phyloP scores from a whole-genome alignment of 805 yeast species.

The Scheffersomyces amazonensis region DNA sequence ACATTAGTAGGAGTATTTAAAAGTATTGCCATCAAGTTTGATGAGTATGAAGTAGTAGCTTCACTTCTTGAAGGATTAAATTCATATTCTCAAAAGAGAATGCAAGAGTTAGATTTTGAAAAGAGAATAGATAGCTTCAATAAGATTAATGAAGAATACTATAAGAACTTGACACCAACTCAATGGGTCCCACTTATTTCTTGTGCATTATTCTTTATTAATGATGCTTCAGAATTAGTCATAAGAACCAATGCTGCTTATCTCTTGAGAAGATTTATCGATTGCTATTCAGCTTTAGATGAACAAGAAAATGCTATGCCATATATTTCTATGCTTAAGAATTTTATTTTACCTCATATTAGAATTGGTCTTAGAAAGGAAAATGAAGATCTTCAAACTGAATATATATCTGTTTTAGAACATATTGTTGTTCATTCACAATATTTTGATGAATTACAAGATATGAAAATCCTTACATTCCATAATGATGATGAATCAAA shows the following conservation, averaged over 20 bases:
- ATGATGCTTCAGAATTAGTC: conserved; percentile 76
- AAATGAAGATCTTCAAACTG: conserved; percentile 63
- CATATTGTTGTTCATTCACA: conserved; percentile 53
- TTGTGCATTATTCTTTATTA: conserved; percentile 65
- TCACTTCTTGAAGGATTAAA: conserved; percentile 63
- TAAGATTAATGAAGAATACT: conserved; percentile 55
- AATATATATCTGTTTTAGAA: conserved; percentile 63
- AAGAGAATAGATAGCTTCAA: conserved; percentile 68
- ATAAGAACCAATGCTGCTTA: conserved; percentile 75
- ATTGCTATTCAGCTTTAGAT: conserved; percentile 38
- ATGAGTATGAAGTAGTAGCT: conserved; percentile 42
- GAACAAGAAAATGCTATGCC: conserved; percentile 20
- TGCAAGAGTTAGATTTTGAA: conserved; percentile 79
- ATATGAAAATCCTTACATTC: conserved; percentile 61
- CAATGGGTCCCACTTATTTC: conserved; percentile 84
- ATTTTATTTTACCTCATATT: conserved; percentile 60
- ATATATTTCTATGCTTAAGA: conserved; percentile 44
- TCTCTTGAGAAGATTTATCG: conserved; percentile 62
- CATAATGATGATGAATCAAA: conserved; percentile 78
- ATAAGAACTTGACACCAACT: conserved; percentile 35
- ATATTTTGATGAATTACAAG: conserved; percentile 51
- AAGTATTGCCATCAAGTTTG: conserved; percentile 55
- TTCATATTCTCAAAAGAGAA: conserved; percentile 56
- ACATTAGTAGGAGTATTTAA: conserved; percentile 58
- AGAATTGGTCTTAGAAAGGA: conserved; percentile 61